Evolutionary conservation across 2,329 filamentous ascomycete species (phyloP).

Genomic region (Trematosphaeria pertusa): DNA sequence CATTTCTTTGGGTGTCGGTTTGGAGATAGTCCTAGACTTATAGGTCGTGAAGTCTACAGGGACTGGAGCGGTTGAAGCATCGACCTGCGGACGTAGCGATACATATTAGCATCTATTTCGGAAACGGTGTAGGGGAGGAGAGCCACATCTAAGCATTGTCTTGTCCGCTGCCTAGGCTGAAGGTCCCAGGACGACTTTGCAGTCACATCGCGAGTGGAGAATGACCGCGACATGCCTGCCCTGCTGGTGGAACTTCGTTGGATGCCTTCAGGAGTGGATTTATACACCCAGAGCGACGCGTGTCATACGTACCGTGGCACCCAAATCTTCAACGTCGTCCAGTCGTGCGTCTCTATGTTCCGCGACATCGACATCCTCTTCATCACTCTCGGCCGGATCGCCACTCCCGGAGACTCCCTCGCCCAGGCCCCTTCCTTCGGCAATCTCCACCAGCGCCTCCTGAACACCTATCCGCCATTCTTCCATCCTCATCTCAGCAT

Average conservation of each 20-base stretch:
- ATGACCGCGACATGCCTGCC: too few species aligned
- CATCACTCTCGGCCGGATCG: slow-evolving; percentile 83
- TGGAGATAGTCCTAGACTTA: slow-evolving; percentile 59
- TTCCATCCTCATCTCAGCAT: slow-evolving; percentile 68
- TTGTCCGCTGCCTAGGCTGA: too few species aligned
- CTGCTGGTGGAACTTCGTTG: too few species aligned
- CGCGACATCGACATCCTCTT: slow-evolving; percentile 67
- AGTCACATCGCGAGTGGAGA: too few species aligned
- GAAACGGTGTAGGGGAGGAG: too few species aligned
- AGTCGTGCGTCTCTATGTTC: slow-evolving; percentile 57
- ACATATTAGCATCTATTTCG: too few species aligned
- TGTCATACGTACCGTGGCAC: too few species aligned
- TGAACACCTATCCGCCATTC: slow-evolving; percentile 82
- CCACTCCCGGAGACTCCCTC: slow-evolving; percentile 80
- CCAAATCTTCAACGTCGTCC: slow-evolving; percentile 86
- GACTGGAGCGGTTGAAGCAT: slow-evolving; percentile 57
- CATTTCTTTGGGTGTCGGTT: slow-evolving; percentile 78
- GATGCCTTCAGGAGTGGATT: too few species aligned
- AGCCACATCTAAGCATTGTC: too few species aligned
- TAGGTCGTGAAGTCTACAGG: slow-evolving; percentile 88
- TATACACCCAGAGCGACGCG: too few species aligned
- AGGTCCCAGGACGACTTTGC: too few species aligned
- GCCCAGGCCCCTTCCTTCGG: slow-evolving; percentile 61
- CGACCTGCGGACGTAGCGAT: too few species aligned
- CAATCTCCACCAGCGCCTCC: slow-evolving; percentile 70